Base-by-base conservation (phyloP, 2,329 filamentous ascomycete species). In the Diplodia scrobiculata region DNA sequence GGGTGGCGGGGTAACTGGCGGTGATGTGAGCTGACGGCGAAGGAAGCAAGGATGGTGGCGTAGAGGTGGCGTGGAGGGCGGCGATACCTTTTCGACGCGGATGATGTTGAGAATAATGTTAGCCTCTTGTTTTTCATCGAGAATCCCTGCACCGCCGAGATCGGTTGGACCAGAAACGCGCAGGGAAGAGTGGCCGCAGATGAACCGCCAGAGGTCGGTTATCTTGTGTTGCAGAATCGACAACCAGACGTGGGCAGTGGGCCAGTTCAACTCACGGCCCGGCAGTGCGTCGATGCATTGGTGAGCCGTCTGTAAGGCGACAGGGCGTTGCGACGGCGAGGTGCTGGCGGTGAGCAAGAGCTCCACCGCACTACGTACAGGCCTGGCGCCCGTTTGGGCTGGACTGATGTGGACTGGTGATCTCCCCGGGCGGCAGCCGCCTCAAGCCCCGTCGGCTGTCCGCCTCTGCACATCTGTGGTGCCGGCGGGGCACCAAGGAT, bases 261-360 rank as follows among this genome's bases (percentile, higher is more conserved):
- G 21, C 21, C 21, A 25, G 21, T 2, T 25, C 21, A 25, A 25
- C 29, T 32, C 5, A 6, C 5, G 5, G 29, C 29, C 5, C 7
- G 29, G 29, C 7, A 32, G 41, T 25, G 19, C 32, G 41, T 60
- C 55, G 48, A 47, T 59, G 36, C 38, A 27, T 50, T n/a, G 27
- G 27, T 21, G 41, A 25, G 55, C 21, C 21, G 21, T 25, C 21
- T 25, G 21, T 25, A 25, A 25, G 21, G 21, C 53, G 53, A 21
- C n/a, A 32, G 53, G n/a, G 21, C 55, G 25, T 45, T 27, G 41
- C 17, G 55, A 62, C 36, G 50, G 27, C 45, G 11, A 50, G 14
- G 41, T 41, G 58, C 58, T 25, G 58, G 58, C 58, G 58, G 58
- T 62, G 58, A 50, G 58, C 45, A 36, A 62, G 1, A 59, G 54